Conservation (phyloP, 73 alveolate genomes). For the Paramecium tetraurelia region DNA sequence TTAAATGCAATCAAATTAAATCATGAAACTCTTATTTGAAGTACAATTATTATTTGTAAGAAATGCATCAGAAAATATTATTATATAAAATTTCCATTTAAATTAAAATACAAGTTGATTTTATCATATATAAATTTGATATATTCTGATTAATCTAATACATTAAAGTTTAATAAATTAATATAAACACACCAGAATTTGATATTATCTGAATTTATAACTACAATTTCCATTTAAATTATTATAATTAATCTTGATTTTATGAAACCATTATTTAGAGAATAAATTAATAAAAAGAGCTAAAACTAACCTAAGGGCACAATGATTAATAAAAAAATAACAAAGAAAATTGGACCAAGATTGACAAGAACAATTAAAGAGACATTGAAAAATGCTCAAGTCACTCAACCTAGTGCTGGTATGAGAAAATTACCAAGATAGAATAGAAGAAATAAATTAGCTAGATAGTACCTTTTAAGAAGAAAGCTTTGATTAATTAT, state of each 20-base stretch:
- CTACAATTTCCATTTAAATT: too few relatives aligned
- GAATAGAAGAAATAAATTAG: neutral
- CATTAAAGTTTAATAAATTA: too few relatives aligned
- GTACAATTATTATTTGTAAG: neutral
- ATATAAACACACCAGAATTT: neutral
- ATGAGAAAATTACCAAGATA: conserved; percentile 1
- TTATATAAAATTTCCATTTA: too few relatives aligned
- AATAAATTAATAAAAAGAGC: neutral
- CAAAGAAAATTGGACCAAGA: neutral
- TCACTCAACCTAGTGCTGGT: neutral
- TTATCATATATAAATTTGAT: too few relatives aligned
- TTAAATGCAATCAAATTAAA: too few relatives aligned
- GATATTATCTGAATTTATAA: neutral
- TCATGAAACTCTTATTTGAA: too few relatives aligned
- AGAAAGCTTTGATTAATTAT: neutral
- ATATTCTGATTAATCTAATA: neutral
- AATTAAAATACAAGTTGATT: too few relatives aligned
- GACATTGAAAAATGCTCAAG: neutral
- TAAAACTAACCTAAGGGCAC: neutral
- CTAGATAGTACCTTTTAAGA: neutral
- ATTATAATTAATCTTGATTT: too few relatives aligned
- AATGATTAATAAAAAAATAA: neutral
- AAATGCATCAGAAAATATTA: neutral
- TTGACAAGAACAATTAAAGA: neutral
- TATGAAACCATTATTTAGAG: neutral